Percentiles rank a stretch among this genome's conserved stretches.
Evolutionary conservation across 768 basidiomycete species (phyloP).

Genomic region (Leccinum broughii): DNA sequence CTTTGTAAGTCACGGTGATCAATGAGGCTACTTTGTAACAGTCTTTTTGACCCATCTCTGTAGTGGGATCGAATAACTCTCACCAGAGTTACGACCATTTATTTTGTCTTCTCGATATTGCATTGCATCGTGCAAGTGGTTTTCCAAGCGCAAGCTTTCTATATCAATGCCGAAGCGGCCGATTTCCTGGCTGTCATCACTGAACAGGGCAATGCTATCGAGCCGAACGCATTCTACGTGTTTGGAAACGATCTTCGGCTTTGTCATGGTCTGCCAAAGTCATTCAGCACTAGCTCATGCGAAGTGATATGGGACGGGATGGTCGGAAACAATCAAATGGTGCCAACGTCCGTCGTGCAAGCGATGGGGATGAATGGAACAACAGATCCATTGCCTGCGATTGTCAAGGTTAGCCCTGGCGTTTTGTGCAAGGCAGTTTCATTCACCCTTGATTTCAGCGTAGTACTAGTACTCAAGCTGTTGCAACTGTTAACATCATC

Average conservation of each 20-base stretch:
- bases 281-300: slow-evolving; percentile 41
- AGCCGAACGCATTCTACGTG: slow-evolving; percentile 45
- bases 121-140: slow-evolving; percentile 69
- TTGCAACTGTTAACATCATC: slow-evolving; percentile 30
- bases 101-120: slow-evolving; percentile 63
- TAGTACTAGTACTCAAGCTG: neutral
- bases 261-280: slow-evolving; percentile 53
- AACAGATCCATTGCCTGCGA: neutral
- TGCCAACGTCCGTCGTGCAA: neutral
- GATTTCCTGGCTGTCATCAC: slow-evolving; percentile 52
- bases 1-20: slow-evolving; percentile 40
- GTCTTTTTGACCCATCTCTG: neutral
- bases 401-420: slow-evolving; percentile 5
- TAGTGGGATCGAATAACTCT: slow-evolving; percentile 74
- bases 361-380: neutral
- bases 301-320: slow-evolving; percentile 56
- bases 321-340: slow-evolving; percentile 7
- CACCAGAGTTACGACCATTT: slow-evolving; percentile 63
- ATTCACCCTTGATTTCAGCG: slow-evolving; percentile 10
- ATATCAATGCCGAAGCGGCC: slow-evolving; percentile 61
- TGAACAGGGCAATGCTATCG: slow-evolving; percentile 46
- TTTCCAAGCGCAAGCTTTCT: slow-evolving; percentile 67
- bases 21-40: neutral
- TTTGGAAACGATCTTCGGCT: slow-evolving; percentile 52
- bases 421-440: neutral